Conservation (phyloP, 179 eudicot genomes). For the Spergularia azorica region DNA sequence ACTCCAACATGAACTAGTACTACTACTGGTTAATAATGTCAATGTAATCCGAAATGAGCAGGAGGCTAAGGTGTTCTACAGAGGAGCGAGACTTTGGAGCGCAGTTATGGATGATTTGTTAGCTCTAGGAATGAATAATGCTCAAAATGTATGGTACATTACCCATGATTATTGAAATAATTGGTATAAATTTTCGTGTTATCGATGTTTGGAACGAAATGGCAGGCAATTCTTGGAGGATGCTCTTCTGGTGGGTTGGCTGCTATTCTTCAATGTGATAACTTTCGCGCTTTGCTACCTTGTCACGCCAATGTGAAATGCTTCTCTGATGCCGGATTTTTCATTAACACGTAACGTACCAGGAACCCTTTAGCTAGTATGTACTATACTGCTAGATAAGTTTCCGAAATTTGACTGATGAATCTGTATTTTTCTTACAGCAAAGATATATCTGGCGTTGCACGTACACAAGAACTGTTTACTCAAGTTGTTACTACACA, state of each 20-base stretch:
- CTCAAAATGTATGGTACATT: constrained; percentile 42
- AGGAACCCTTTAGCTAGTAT: not conserved
- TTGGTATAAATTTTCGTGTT: not conserved
- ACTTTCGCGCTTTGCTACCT: constrained; percentile 49
- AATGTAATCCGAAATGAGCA: constrained; percentile 19
- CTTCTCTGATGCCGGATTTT: constrained; percentile 67
- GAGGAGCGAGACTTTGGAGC: constrained; percentile 62
- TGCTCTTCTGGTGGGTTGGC: constrained; percentile 72
- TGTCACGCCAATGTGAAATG: constrained; percentile 53
- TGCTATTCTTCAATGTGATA: constrained; percentile 61
- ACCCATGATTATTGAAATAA: not conserved
- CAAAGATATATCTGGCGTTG: constrained; percentile 64
- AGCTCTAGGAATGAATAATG: constrained; percentile 55
- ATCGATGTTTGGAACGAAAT: not conserved
- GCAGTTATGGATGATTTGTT: constrained; percentile 56
- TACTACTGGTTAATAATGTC: not conserved
- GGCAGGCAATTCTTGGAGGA: constrained; percentile 56
- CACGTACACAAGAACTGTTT: constrained; percentile 51
- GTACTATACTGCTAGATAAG: not conserved
- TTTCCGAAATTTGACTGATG: not conserved
- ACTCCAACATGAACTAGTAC: too few relatives aligned
- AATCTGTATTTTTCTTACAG: constrained; percentile 37
- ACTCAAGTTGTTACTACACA: constrained; percentile 68
- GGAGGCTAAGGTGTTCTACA: constrained; percentile 39
- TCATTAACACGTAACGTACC: constrained; percentile 48